Evolutionary conservation across 192 early-diverging fungal species (phyloP).

Genomic region (Coemansia sp.): DNA sequence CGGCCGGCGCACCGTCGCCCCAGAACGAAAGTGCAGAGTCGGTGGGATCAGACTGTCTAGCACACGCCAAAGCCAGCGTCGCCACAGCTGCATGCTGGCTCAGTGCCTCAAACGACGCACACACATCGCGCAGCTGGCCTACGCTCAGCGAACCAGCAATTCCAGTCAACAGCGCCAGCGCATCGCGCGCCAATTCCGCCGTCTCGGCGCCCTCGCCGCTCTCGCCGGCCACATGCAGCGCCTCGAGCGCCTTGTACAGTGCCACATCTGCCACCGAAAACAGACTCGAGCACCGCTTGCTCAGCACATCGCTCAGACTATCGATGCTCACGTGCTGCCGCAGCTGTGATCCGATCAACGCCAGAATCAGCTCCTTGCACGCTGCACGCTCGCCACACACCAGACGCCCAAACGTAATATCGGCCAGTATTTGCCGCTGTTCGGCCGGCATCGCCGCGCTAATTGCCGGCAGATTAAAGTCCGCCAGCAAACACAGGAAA

Average conservation of each 20-base stretch:
- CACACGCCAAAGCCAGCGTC: conserved; percentile 59
- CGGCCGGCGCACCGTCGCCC: conserved; percentile 57
- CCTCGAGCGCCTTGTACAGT: conserved; percentile 65
- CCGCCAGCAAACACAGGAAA: conserved; percentile 64
- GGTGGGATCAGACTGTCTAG: conserved; percentile 58
- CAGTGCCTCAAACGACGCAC: conserved; percentile 53
- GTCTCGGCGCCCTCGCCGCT: conserved; percentile 53
- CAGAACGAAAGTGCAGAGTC: conserved; percentile 60
- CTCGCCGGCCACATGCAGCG: conserved; percentile 55
- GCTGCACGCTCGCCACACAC: conserved; percentile 56
- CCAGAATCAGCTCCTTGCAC: conserved; percentile 63
- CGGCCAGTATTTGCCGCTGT: conserved; percentile 53
- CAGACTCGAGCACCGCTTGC: conserved; percentile 63
- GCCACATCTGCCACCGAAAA: conserved; percentile 65
- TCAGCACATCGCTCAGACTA: conserved; percentile 62
- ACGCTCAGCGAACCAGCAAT: conserved; percentile 53
- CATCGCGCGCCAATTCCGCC: conserved; percentile 38
- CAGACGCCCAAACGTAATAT: conserved; percentile 60
- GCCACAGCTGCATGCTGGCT: conserved; percentile 52
- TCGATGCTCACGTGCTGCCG: conserved; percentile 57
- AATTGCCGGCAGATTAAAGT: conserved; percentile 63
- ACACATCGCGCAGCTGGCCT: conserved; percentile 54
- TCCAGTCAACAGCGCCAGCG: conserved; percentile 50
- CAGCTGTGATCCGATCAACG: conserved; percentile 64
- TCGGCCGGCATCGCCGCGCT: conserved; percentile 49